Conservation (phyloP, 164 flowering plant species). For the Annona cherimola region DNA sequence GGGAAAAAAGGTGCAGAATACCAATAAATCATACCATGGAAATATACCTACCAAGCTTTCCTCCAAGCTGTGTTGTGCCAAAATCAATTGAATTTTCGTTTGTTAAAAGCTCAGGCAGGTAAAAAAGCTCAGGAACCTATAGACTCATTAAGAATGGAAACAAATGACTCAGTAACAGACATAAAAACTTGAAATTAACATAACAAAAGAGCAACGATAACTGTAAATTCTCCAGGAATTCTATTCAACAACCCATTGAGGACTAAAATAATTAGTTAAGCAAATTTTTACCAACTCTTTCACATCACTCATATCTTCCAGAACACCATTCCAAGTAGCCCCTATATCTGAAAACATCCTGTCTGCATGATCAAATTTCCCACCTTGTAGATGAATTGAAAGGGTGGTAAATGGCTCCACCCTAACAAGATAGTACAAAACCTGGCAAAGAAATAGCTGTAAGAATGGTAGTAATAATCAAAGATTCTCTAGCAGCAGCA, state of each 20-base stretch:
- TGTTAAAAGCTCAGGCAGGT: slow-evolving; percentile 84
- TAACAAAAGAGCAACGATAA: slow-evolving; percentile 3
- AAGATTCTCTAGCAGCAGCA: too few species aligned
- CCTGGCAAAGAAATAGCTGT: slow-evolving; percentile 41
- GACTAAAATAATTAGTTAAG: background rate
- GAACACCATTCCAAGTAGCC: slow-evolving; percentile 92
- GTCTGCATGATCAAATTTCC: slow-evolving; percentile 97
- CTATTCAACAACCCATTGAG: background rate
- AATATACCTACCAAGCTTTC: slow-evolving; percentile 63
- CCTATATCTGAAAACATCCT: slow-evolving; percentile 92
- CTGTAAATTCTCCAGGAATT: background rate
- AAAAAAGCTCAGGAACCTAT: slow-evolving; percentile 97
- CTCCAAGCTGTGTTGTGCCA: slow-evolving; percentile 95
- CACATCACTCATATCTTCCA: slow-evolving; percentile 99
- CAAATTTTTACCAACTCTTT: slow-evolving; percentile 77
- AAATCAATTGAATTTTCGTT: slow-evolving; percentile 88
- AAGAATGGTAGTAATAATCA: slow-evolving; percentile 9
- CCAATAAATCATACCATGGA: background rate
- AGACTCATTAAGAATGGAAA: slow-evolving; percentile 8
- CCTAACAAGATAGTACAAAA: slow-evolving; percentile 81
- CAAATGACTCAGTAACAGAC: slow-evolving; percentile 1
- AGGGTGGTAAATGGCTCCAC: slow-evolving; percentile 95
- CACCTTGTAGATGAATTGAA: slow-evolving; percentile 94
- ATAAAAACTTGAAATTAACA: background rate
- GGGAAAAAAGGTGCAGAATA: background rate